Base-by-base conservation (phyloP, 306 rosid genomes). In the Neltuma alba region DNA sequence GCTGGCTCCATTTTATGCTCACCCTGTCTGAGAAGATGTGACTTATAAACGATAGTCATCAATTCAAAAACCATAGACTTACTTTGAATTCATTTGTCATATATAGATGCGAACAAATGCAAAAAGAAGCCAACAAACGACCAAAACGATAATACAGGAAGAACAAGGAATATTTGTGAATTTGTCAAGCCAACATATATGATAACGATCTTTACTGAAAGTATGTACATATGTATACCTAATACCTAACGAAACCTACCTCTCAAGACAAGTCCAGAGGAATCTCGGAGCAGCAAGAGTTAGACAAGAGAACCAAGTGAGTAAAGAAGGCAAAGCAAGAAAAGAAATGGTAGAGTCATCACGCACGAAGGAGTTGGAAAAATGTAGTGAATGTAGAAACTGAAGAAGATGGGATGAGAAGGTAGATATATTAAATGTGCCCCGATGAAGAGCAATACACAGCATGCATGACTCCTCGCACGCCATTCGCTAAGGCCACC, bases 391-490 rank as follows among this genome's bases (percentile, higher is more conserved):
- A 54, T 40, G 18, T 23, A 6, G 18, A 18, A 68, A 7, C 6
- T 36, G 70, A 18, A 64, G 2, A 15, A 11, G 27, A 58, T 58
- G 7, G 31, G 64, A 58, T 12, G 63, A 10, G 10, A 3, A 52
- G 28, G 9, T 2, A 36, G 13, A 23, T 40, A 73, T 23, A 48
- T 60, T 74, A 31, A n/a, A 10, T 6, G 1, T 28, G 48, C 6
- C 25, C 20, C 66, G 33, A 40, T 72, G 40, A 40, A 23, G 63
- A 72, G 42, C 34, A 52, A 33, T 9, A 28, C 63, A 73, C 72
- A 27, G 86, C 92, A 88, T 94, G 98, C 98, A 83, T 92, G 98
- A 88, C 98, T 94, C 97, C 98, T 91, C 89, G 92, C 87, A 94
- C 94, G 98, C 98, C 98, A 94, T 94, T 89, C 88, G 85, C 86